Base-by-base conservation (phyloP, 164 flowering plant species). In the Houttuynia cordata region DNA sequence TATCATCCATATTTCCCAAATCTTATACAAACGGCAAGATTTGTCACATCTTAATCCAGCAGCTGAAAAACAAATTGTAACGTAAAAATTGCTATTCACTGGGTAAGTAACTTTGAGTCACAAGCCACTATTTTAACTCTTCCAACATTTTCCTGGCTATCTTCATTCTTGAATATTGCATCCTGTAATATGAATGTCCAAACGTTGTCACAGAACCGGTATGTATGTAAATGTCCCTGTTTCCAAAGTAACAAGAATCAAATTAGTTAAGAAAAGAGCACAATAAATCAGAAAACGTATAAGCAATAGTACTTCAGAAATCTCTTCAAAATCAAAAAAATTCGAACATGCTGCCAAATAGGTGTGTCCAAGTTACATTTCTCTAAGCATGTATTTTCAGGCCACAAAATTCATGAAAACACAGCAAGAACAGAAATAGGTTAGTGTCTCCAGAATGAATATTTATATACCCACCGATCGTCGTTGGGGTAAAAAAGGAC, bases 101-200 rank as follows among this genome's bases (percentile, higher is more conserved):
- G 89, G 42, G 84, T 24, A 45, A 84, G 86, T 66, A 84, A 70
- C 81, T 84, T 84, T 14, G 89, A 84, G 69, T 84, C 89, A 41
- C 89, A 84, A 53, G 89, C 89, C 57, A 84, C 89, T 34, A 84
- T 84, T 69, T 84, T 84, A 6, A 80, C 81, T 65, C 71, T 76
- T 23, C 80, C 73, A 24, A 82, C 84, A 56, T 37, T 67, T 68
- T 82, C 86, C 57, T 68, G 75, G 63, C 21, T 10, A 1, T 84
- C 89, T 60, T 84, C 89, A 45, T 64, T 78, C 75, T 84, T 84
- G 59, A 84, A 82, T 61, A 23, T 0, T 17, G 89, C 86, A 70
- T 79, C 70, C 57, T 80, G 86, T 39, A 84, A 64, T 61, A 84
- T 84, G 79, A 84, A 84, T 51, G 89, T 84, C 89, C 89, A 84